Percentiles rank a stretch among this genome's conserved stretches.
These are phyloP conservation scores for Cladophialophora chaetospira DNA, from an alignment of 2,329 filamentous ascomycete species.

Conservation along the genomic window DNA sequence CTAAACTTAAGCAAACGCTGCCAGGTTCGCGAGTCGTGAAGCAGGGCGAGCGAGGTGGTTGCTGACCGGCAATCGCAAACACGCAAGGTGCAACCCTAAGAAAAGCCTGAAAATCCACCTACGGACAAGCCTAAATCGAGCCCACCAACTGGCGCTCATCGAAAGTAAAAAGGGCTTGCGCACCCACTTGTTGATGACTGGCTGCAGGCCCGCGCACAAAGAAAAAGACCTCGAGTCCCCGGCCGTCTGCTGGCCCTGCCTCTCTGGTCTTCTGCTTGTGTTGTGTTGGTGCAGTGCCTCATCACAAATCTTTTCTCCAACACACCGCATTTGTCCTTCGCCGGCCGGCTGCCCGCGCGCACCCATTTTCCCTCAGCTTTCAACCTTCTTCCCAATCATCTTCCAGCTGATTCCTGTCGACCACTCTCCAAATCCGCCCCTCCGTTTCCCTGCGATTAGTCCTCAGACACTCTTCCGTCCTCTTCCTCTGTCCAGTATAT, in stretches of 20 bases:
- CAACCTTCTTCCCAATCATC: conserved; percentile 11
- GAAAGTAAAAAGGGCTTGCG: not conserved
- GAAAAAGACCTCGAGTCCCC: not conserved
- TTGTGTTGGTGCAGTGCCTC: not conserved
- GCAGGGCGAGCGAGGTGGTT: too few relatives aligned
- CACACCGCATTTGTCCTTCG: conserved; percentile 3
- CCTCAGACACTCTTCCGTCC: conserved; percentile 4
- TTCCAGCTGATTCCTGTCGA: conserved; percentile 9
- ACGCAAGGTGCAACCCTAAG: conserved; percentile 2
- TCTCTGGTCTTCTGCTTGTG: conserved; percentile 10
- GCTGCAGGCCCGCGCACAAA: not conserved
- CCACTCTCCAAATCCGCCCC: conserved; percentile 12
- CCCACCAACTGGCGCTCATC: not conserved
- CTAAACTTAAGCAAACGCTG: not conserved
- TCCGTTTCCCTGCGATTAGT: conserved; percentile 15
- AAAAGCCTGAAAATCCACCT: not conserved
- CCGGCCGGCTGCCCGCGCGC: conserved; percentile 5
- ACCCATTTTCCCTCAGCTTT: conserved; percentile 14
- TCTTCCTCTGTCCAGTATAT: conserved; percentile 16
- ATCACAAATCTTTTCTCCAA: conserved; percentile 11
- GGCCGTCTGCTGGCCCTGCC: not conserved
- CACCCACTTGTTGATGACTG: conserved; percentile 5
- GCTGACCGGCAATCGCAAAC: not conserved
- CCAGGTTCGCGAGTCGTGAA: too few relatives aligned
- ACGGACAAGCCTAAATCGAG: not conserved